phyloP scores from a whole-genome alignment of 805 yeast genomes.

The Lachancea sp. region DNA sequence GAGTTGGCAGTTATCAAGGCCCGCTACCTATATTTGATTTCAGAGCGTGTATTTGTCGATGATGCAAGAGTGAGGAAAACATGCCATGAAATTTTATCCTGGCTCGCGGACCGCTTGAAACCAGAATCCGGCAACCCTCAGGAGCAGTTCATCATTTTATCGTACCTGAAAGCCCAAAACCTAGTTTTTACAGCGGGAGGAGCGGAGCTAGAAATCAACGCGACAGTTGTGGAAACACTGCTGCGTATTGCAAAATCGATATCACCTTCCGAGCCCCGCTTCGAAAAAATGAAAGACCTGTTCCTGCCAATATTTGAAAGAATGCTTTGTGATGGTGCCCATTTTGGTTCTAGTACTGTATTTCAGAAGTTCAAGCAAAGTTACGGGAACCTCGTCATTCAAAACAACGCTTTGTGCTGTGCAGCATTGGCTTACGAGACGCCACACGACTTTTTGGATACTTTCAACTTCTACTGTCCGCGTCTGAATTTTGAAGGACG shows the following conservation, averaged over 20 bases:
- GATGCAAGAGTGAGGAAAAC: neutral
- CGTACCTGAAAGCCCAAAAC: conserved; percentile 3
- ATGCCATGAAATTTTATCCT: neutral
- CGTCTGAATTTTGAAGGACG: conserved; percentile 5
- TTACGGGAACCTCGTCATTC: neutral
- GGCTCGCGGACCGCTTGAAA: neutral
- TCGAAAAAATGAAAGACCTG: neutral
- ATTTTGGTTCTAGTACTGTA: neutral
- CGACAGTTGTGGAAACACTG: neutral
- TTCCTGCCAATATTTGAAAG: conserved; percentile 1
- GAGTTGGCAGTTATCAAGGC: neutral
- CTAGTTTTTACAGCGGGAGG: neutral
- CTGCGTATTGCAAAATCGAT: neutral
- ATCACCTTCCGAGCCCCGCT: neutral
- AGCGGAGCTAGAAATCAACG: neutral
- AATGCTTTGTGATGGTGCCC: neutral
- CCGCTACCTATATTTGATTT: neutral
- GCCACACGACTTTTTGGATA: conserved; percentile 1
- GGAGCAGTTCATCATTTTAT: neutral
- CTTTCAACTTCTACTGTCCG: conserved; percentile 2
- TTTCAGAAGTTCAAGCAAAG: neutral
- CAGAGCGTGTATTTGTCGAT: neutral
- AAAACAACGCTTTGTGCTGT: conserved; percentile 7
- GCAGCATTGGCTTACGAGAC: conserved; percentile 4
- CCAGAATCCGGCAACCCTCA: neutral